Evolutionary conservation across 768 basidiomycete genomes (phyloP), one percentile per base, ranked within the genome.

Genomic region (Boletus insuetus): DNA sequence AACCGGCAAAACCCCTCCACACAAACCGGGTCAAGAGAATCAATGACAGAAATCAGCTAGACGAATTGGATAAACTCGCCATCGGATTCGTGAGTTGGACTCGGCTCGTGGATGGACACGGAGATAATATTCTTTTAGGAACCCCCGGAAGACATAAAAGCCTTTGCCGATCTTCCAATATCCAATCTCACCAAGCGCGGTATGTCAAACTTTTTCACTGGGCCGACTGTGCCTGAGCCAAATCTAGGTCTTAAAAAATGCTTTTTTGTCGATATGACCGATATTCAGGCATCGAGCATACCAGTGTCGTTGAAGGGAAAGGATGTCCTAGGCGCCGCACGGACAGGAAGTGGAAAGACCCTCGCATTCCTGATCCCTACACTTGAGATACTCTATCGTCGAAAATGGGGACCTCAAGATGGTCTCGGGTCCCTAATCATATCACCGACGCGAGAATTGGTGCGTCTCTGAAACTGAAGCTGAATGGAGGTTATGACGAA

Each of bases 371-470:
- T 89, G 29, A 75, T 89, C 26, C 87, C 87, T 1, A 70, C 83
- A 7, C 76, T 89, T 44, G 87, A 89, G 69, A 73, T 80, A 24
- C 74, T 89, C 22, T 82, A 85, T 60, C 76, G 85, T 41, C 75
- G 76, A 55, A 85, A 81, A 65, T 89, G 87, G 87, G 86, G 86
- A 0, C 84, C 83, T 8, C 79, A 82, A 58, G 87, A 89, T 61
- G 87, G 87, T 3, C 73, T 89, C 16, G 95, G 96, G 8, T 96
- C 94, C 2, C 71, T 99, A 46, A 85, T 98, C 58, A 91, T 99
- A 50, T 94, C 91, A 1, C 96, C 96, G 4, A 98, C 96, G 3
- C 80, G 95, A 43, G 96, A 98, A 72, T 73, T 98, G 60, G 93
- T 94, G 63, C 46, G 86, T 77, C 14, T 43, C 12, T 26, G 24